Evolutionary conservation across 208 protist species (phyloP).

Genomic region (Leishmania tarentolae): DNA sequence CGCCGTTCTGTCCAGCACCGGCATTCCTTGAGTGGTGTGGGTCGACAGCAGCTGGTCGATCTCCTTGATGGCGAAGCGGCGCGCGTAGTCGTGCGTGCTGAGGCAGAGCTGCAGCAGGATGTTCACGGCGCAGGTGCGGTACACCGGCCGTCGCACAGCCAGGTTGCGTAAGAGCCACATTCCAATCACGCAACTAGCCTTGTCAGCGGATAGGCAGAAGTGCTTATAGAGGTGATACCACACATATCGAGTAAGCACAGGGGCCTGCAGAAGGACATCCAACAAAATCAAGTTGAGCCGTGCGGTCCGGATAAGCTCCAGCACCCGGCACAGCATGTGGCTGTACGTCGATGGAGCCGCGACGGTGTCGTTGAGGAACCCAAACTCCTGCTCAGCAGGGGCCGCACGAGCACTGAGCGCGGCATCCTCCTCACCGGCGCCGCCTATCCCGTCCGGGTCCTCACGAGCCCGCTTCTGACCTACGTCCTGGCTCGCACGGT

Average conservation of each 20-base stretch:
- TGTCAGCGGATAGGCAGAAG: slow-evolving; percentile 65
- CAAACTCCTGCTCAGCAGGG: slow-evolving; percentile 22
- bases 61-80: slow-evolving; percentile 59
- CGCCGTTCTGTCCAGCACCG: slow-evolving; percentile 44
- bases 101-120: slow-evolving; percentile 63
- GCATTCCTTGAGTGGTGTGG: slow-evolving; percentile 6
- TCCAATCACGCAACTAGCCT: slow-evolving; percentile 60
- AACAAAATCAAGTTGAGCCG: slow-evolving; percentile 40
- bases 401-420: background rate
- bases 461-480: slow-evolving; percentile 35
- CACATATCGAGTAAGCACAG: slow-evolving; percentile 62
- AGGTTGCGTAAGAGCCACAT: slow-evolving; percentile 58
- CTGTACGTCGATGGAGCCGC: slow-evolving; percentile 63
- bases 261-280: slow-evolving; percentile 75
- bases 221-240: slow-evolving; percentile 73
- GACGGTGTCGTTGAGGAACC: slow-evolving; percentile 64
- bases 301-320: slow-evolving; percentile 46
- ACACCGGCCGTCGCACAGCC: slow-evolving; percentile 51
- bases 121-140: slow-evolving; percentile 64
- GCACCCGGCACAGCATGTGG: slow-evolving; percentile 68
- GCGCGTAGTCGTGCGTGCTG: slow-evolving; percentile 49
- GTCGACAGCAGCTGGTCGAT: slow-evolving; percentile 48
- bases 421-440: slow-evolving; percentile 22
- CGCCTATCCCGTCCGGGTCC: slow-evolving; percentile 12
- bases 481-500: slow-evolving; percentile 17